A percentile compares a stretch with the other conserved stretches of the same genome.
These are phyloP conservation scores for Pseudopithomyces maydicus DNA, from an alignment of 2,329 filamentous ascomycete species.

Conservation along the genomic window DNA sequence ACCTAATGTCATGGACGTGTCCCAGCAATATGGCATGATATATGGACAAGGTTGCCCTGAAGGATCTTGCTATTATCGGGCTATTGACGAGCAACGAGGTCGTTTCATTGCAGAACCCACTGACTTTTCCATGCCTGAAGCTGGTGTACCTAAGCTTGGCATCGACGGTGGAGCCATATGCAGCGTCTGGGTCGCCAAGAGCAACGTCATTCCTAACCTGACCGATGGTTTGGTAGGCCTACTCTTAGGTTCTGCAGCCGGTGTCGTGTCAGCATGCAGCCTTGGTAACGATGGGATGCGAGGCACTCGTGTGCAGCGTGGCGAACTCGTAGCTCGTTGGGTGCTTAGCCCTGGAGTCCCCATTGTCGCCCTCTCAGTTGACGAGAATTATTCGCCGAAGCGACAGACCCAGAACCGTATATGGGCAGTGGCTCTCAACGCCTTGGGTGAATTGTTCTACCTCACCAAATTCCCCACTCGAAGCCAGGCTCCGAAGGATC, in stretches of 20 bases:
- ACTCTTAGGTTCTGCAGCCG: slow-evolving; percentile 80
- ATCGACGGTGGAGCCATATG: slow-evolving; percentile 73
- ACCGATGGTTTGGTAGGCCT: slow-evolving; percentile 83
- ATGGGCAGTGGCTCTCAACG: slow-evolving; percentile 94
- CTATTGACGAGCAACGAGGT: slow-evolving; percentile 74
- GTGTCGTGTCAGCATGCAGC: slow-evolving; percentile 81
- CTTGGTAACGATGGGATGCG: slow-evolving; percentile 67
- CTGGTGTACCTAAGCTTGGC: slow-evolving; percentile 78
- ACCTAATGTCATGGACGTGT: slow-evolving; percentile 90
- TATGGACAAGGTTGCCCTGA: slow-evolving; percentile 87
- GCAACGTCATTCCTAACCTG: slow-evolving; percentile 68
- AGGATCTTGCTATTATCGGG: slow-evolving; percentile 79
- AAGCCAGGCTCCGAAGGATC: slow-evolving; percentile 55
- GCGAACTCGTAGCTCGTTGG: slow-evolving; percentile 86
- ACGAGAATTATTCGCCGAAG: slow-evolving; percentile 77
- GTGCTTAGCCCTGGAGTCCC: slow-evolving; percentile 90
- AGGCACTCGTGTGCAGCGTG: slow-evolving; percentile 67
- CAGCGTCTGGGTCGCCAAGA: slow-evolving; percentile 89
- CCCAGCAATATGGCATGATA: slow-evolving; percentile 80
- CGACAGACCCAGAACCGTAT: slow-evolving; percentile 73
- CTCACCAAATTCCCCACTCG: slow-evolving; percentile 71
- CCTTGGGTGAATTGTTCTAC: slow-evolving; percentile 89
- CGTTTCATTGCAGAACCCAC: slow-evolving; percentile 71
- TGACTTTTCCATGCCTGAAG: slow-evolving; percentile 64
- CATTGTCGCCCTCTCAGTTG: slow-evolving; percentile 80